Evolutionary conservation across 768 basidiomycete genomes (phyloP).

Genomic region (Termitomyces sp.): DNA sequence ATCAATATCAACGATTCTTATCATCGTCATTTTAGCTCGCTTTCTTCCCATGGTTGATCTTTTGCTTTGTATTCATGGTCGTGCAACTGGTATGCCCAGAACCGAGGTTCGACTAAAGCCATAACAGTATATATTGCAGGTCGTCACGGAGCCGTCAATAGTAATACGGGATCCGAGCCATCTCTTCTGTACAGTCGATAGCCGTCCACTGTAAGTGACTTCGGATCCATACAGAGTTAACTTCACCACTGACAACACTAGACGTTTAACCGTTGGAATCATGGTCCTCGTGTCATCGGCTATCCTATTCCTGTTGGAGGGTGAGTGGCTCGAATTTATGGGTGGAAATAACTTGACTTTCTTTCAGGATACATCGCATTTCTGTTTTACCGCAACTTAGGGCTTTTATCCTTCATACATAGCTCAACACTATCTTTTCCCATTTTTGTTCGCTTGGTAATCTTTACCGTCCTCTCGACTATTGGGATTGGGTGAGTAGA

Average conservation of each 20-base stretch:
- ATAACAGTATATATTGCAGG: neutral
- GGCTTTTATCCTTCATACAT: neutral
- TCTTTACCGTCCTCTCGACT: conserved; percentile 2
- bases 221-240: no score
- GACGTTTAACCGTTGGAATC: neutral
- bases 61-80: neutral
- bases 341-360: neutral
- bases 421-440: neutral
- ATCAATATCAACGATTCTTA: neutral
- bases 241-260: neutral
- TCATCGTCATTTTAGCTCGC: neutral
- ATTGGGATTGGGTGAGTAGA: conserved; percentile 2
- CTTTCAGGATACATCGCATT: neutral
- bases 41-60: neutral
- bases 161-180: neutral
- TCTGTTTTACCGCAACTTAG: neutral
- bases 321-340: neutral
- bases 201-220: neutral
- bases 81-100: neutral
- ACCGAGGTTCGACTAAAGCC: neutral
- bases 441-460: neutral
- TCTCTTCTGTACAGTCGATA: neutral
- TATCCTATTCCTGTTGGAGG: neutral
- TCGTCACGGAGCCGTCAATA: neutral
- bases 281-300: neutral